A percentile compares a stretch with the other conserved stretches of the same genome.
phyloP scores from a whole-genome alignment of 805 yeast species.

The Candida nonsorbophila region DNA sequence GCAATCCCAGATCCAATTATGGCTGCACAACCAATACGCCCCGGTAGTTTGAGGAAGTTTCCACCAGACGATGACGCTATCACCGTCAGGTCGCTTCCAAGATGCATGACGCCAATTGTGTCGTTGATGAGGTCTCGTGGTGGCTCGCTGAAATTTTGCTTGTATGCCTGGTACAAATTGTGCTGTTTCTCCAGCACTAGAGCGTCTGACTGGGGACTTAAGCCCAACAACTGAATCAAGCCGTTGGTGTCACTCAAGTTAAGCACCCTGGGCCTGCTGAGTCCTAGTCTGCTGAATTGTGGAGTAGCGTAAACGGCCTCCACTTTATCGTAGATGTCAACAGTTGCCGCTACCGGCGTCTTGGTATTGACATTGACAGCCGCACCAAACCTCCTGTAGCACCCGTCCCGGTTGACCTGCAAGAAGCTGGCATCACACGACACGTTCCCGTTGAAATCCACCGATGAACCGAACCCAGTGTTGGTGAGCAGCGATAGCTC shows the following conservation, averaged over 20 bases:
- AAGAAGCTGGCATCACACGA: constrained; percentile 42
- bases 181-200: constrained; percentile 2
- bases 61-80: constrained; percentile 51
- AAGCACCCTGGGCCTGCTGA: constrained; percentile 30
- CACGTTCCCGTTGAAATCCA: constrained; percentile 35
- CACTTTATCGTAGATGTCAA: constrained; percentile 18
- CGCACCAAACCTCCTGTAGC: constrained; percentile 9
- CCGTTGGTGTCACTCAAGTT: constrained; percentile 7
- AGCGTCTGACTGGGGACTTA: neutral
- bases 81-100: constrained; percentile 7
- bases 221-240: constrained; percentile 3
- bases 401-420: constrained; percentile 7
- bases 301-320: constrained; percentile 11
- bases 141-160: constrained; percentile 4
- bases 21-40: constrained; percentile 53
- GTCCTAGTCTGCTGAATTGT: constrained; percentile 15
- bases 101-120: constrained; percentile 40
- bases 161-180: constrained; percentile 5
- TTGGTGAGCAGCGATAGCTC: constrained; percentile 41
- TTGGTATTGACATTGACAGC: constrained; percentile 10
- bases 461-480: constrained; percentile 45
- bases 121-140: constrained; percentile 23
- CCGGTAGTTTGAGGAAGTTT: constrained; percentile 42
- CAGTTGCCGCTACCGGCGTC: constrained; percentile 27
- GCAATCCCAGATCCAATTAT: constrained; percentile 42